These are phyloP conservation scores for Draba incana DNA, from an alignment of 345 rosid genomes.

Conservation along the genomic window DNA sequence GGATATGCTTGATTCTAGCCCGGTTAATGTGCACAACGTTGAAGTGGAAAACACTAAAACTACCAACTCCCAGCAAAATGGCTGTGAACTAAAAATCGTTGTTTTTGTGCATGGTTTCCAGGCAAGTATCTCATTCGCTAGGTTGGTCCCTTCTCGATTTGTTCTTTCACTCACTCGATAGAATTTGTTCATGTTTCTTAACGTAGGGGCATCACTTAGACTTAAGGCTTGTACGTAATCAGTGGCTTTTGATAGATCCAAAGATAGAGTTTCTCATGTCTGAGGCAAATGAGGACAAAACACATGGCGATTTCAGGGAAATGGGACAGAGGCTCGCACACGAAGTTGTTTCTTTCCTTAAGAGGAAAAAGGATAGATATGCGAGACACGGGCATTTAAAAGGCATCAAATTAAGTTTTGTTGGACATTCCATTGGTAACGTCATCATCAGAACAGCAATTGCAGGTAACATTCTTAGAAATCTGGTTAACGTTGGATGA, in stretches of 20 bases:
- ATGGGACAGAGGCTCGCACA: slow-evolving; percentile 91
- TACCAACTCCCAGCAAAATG: slow-evolving; percentile 41
- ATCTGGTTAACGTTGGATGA: slow-evolving; percentile 6
- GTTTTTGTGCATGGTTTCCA: slow-evolving; percentile 97
- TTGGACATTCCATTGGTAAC: slow-evolving; percentile 96
- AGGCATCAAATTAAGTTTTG: slow-evolving; percentile 85
- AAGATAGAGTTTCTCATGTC: slow-evolving; percentile 94
- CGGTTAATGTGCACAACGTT: slow-evolving; percentile 35
- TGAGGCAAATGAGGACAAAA: slow-evolving; percentile 83
- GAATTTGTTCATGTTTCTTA: slow-evolving; percentile 2
- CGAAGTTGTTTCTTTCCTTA: slow-evolving; percentile 79
- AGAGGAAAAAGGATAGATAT: slow-evolving; percentile 71
- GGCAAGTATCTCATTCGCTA: slow-evolving; percentile 50
- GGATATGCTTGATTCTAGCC: slow-evolving; percentile 51
- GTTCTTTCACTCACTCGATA: not conserved
- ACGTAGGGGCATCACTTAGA: slow-evolving; percentile 96
- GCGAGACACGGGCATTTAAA: slow-evolving; percentile 65
- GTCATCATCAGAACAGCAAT: slow-evolving; percentile 84
- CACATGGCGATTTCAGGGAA: slow-evolving; percentile 91
- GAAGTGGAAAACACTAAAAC: slow-evolving; percentile 46
- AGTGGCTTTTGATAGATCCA: slow-evolving; percentile 95
- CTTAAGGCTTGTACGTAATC: slow-evolving; percentile 87
- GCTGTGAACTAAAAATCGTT: slow-evolving; percentile 68
- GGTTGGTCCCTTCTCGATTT: not conserved
- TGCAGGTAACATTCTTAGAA: slow-evolving; percentile 56